Evolutionary conservation across 2,329 filamentous ascomycete genomes (phyloP).

Genomic region (Sporothrix pallida): DNA sequence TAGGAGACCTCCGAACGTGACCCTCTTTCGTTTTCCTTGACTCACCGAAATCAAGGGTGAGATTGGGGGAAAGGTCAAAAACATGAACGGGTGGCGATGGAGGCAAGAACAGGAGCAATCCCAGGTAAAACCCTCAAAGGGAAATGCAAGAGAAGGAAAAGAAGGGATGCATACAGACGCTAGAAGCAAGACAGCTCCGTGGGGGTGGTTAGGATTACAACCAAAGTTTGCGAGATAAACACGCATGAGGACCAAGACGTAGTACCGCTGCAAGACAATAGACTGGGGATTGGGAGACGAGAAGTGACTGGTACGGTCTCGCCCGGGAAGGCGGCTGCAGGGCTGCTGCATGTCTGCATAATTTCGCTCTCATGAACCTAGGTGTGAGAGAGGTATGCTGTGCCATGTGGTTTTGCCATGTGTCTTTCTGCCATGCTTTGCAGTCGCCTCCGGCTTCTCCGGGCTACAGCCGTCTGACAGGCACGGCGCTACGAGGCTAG

Average conservation of each 20-base stretch:
- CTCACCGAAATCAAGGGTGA: background rate
- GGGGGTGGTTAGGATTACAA: background rate
- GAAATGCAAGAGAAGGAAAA: slow-evolving; percentile 1
- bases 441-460: background rate
- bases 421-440: background rate
- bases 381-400: background rate
- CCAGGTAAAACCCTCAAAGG: background rate
- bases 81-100: background rate
- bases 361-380: background rate
- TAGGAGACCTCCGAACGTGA: background rate
- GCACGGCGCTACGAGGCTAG: background rate
- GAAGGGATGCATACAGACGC: background rate
- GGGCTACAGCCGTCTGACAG: slow-evolving; percentile 13
- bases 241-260: background rate
- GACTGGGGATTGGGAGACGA: background rate
- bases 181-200: background rate
- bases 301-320: background rate
- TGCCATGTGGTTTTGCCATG: slow-evolving; percentile 21
- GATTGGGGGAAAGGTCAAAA: background rate
- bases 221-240: background rate
- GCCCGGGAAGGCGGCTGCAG: slow-evolving; percentile 26
- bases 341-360: background rate
- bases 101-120: too few relatives aligned
- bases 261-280: background rate
- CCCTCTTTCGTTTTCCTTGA: slow-evolving; percentile 12